Evolutionary conservation across 257 asterid species (phyloP).

Genomic region (Anisodus acutangulus): DNA sequence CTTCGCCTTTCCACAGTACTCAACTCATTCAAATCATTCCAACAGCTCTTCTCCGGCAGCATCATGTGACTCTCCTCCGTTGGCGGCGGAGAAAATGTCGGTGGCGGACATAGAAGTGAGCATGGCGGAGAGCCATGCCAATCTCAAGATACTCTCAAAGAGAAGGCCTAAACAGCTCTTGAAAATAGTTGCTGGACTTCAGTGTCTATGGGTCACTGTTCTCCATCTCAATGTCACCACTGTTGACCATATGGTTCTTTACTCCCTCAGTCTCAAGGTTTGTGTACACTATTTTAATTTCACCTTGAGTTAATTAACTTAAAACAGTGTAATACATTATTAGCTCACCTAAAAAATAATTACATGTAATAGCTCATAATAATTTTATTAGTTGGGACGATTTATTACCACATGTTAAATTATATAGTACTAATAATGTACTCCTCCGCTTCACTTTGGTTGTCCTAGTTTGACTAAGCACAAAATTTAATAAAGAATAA

Average conservation of each 20-base stretch:
- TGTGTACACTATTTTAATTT: neutral
- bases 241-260: conserved; percentile 48
- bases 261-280: conserved; percentile 53
- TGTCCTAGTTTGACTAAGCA: neutral
- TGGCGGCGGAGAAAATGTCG: conserved; percentile 25
- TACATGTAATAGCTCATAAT: neutral
- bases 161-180: conserved; percentile 51
- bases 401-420: neutral
- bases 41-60: conserved; percentile 15
- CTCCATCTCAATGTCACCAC: conserved; percentile 54
- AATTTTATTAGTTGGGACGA: neutral
- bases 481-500: neutral
- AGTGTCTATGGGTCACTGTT: conserved; percentile 49
- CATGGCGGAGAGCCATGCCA: conserved; percentile 59
- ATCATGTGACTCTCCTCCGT: conserved; percentile 1
- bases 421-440: neutral
- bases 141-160: conserved; percentile 48
- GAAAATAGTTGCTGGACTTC: conserved; percentile 51
- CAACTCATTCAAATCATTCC: conserved; percentile 32
- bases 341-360: neutral
- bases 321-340: neutral
- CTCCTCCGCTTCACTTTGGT: neutral
- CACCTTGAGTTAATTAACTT: neutral
- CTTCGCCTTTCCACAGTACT: conserved; percentile 54
- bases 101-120: conserved; percentile 55